Evolutionary conservation across 106 monocot species (phyloP).

Genomic region (Allium cepa): DNA sequence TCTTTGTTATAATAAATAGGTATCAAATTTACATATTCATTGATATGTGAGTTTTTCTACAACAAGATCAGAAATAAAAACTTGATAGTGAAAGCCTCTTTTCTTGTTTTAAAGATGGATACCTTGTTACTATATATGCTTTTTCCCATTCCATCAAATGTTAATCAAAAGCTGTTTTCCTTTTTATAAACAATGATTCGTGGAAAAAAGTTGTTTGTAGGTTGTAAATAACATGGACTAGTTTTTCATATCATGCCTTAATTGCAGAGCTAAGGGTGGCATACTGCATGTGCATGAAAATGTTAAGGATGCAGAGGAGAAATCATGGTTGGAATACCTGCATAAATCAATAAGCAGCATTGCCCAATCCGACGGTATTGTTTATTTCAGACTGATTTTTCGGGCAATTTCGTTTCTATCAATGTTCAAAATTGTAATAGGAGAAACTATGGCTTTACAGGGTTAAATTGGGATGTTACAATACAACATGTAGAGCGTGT

Average conservation of each 20-base stretch:
- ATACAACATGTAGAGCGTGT: slow-evolving; percentile 73
- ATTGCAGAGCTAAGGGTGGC: slow-evolving; percentile 57
- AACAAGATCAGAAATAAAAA: too few species aligned
- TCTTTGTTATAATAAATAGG: too few species aligned
- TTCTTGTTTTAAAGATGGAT: too few species aligned
- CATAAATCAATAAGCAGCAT: slow-evolving; percentile 38
- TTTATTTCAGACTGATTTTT: not conserved
- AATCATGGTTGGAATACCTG: slow-evolving; percentile 50
- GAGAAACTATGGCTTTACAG: slow-evolving; percentile 13
- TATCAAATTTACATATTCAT: too few species aligned
- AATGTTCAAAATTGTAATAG: not conserved
- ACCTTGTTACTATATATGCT: too few species aligned
- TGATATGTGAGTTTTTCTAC: too few species aligned
- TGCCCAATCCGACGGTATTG: slow-evolving; percentile 56
- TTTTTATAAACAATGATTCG: too few species aligned
- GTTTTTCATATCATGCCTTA: not conserved
- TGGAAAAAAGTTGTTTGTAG: too few species aligned
- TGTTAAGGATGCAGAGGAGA: slow-evolving; percentile 68
- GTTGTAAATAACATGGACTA: not conserved
- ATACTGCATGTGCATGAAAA: slow-evolving; percentile 78
- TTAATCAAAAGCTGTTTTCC: too few species aligned
- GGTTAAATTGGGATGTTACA: slow-evolving; percentile 69
- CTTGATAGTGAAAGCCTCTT: too few species aligned
- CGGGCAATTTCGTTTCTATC: not conserved
- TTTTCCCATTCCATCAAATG: too few species aligned